phyloP scores from a whole-genome alignment of 2,329 filamentous ascomycete genomes.

The Fusarium xylarioides region DNA sequence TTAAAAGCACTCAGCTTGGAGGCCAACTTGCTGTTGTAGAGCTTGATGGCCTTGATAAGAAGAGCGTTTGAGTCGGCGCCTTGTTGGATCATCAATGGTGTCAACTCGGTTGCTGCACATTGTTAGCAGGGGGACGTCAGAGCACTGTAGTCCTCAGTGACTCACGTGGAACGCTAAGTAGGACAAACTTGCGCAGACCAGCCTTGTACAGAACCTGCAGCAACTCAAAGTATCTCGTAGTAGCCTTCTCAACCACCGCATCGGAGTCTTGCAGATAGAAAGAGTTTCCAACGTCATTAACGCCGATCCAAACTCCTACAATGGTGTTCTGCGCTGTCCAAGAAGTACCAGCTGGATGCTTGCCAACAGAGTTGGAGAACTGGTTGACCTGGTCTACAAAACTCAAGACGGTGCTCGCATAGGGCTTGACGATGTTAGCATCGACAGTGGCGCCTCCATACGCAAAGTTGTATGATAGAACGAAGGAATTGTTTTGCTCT shows the following conservation, averaged over 20 bases:
- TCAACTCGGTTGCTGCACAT: constrained; percentile 50
- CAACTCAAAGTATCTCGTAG: constrained; percentile 54
- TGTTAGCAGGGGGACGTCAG: too few relatives aligned
- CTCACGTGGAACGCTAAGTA: constrained; percentile 65
- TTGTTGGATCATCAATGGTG: constrained; percentile 47
- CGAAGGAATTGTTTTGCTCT: constrained; percentile 55
- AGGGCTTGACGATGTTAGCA: constrained; percentile 60
- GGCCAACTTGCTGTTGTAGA: constrained; percentile 51
- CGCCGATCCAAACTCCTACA: constrained; percentile 62
- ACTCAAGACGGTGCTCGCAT: constrained; percentile 55
- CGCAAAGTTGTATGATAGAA: constrained; percentile 62
- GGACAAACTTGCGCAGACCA: constrained; percentile 66
- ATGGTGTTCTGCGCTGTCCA: constrained; percentile 56
- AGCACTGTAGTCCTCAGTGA: neutral
- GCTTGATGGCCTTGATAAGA: constrained; percentile 48
- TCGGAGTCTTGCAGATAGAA: constrained; percentile 48
- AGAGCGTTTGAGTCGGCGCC: constrained; percentile 36
- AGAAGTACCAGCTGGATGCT: constrained; percentile 45
- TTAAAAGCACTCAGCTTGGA: constrained; percentile 46
- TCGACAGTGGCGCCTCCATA: constrained; percentile 64
- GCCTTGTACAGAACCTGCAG: constrained; percentile 58
- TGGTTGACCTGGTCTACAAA: constrained; percentile 37
- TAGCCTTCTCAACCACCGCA: constrained; percentile 50
- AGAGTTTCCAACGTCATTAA: constrained; percentile 64
- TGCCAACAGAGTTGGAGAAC: constrained; percentile 47